Evolutionary conservation across 768 basidiomycete species (phyloP), one percentile per base, ranked within the genome.

Genomic region (Antrodiella citrinella): DNA sequence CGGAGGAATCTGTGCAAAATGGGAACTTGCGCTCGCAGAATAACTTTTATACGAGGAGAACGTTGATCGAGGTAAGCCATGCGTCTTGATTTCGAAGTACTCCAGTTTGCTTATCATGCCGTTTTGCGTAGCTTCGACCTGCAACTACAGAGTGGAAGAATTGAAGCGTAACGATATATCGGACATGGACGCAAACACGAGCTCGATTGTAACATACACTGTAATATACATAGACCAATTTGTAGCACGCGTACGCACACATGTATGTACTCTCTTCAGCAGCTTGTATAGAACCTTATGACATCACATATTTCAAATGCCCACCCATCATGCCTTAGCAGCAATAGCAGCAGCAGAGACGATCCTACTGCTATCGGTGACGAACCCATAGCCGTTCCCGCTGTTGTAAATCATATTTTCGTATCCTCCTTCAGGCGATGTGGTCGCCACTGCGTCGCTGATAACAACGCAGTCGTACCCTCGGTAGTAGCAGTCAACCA

Each of bases 401-500:
- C 73, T 65, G 56, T 84, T 84, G 54, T 80, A 69, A n/a, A 79
- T 61, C 4, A 84, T 69, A 52, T 75, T 84, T 52, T 77, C 75
- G 45, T 76, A 67, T 3, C 73, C 81, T 24, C 78, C 78, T 4
- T 66, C 59, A 1, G 82, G 80, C 5, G 79, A 80, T 2, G 79
- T 78, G 4, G 84, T 84, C n/a, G 78, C 83, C 15, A 74, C 77
- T 46, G 70, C 71, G 55, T 84, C 83, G 48, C 72, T 60, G 7
- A 84, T 67, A 5, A 81, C 60, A 49, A 85, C 67, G 55, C 76
- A 77, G 56, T 84, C 81, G 57, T 84, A 84, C 11, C 82, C 83
- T 35, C 73, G 70, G 63, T 68, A 83, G 61, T 81, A 82, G 3
- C 81, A 77, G 53, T 84, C 82, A 4, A 75, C 70, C 24, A 85